Evolutionary conservation across 2,329 filamentous ascomycete genomes (phyloP).

Genomic region (Trichoderma sp.): DNA sequence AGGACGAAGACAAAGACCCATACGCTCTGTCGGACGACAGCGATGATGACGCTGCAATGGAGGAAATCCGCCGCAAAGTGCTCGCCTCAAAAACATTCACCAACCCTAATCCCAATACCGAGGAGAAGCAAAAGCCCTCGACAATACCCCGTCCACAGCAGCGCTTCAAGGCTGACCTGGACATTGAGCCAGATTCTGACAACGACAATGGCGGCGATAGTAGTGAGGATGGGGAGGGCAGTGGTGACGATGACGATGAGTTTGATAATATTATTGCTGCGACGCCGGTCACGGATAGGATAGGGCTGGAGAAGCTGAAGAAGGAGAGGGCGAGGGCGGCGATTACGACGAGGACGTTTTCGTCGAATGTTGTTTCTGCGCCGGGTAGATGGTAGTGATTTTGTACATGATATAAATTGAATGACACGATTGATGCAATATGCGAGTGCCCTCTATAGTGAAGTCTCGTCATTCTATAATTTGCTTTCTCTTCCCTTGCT

Average conservation of each 20-base stretch:
- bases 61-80: slow-evolving; percentile 85
- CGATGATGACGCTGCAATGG: slow-evolving; percentile 85
- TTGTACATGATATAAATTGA: not conserved
- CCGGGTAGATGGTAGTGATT: slow-evolving; percentile 47
- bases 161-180: slow-evolving; percentile 58
- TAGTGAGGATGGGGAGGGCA: slow-evolving; percentile 62
- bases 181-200: slow-evolving; percentile 60
- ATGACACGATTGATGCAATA: not conserved
- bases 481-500: not conserved
- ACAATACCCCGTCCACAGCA: slow-evolving; percentile 61
- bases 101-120: slow-evolving; percentile 49
- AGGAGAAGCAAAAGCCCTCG: slow-evolving; percentile 58
- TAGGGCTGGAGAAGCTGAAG: slow-evolving; percentile 62
- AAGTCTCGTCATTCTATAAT: not conserved
- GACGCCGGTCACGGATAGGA: slow-evolving; percentile 83
- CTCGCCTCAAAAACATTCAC: slow-evolving; percentile 87
- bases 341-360: slow-evolving; percentile 53
- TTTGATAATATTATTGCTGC: slow-evolving; percentile 95
- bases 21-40: slow-evolving; percentile 77
- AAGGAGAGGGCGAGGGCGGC: slow-evolving; percentile 54
- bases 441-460: not conserved
- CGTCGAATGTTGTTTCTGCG: slow-evolving; percentile 50
- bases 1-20: slow-evolving; percentile 60
- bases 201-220: slow-evolving; percentile 53
- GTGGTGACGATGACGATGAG: slow-evolving; percentile 66